Evolutionary conservation across 768 basidiomycete genomes (phyloP).

Genomic region (Mycena pura): DNA sequence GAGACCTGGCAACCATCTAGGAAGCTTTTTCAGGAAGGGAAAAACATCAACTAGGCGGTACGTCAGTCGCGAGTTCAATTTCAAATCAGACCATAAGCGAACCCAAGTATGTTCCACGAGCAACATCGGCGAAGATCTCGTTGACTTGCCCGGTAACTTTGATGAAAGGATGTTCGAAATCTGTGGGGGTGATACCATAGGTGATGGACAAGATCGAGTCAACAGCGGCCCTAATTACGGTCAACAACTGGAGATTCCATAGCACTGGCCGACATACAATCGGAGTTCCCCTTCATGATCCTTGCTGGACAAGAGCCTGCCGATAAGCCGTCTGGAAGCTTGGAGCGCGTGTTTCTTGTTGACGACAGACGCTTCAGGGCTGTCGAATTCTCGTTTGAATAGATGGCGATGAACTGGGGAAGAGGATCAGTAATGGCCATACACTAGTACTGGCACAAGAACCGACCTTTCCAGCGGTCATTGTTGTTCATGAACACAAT

Average conservation of each 20-base stretch:
- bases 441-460: too few relatives aligned
- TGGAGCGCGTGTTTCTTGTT: background rate
- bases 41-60: background rate
- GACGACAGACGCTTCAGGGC: background rate
- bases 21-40: background rate
- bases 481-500: background rate
- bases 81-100: background rate
- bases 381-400: background rate
- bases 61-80: background rate
- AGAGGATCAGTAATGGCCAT: background rate
- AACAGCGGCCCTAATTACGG: background rate
- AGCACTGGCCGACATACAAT: background rate
- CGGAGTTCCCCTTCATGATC: background rate
- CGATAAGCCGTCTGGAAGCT: background rate
- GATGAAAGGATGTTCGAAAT: background rate
- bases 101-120: background rate
- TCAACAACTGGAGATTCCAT: too few relatives aligned
- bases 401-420: background rate
- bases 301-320: background rate
- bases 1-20: background rate
- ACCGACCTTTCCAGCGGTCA: background rate
- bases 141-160: background rate
- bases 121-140: background rate
- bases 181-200: background rate
- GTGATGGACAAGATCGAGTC: background rate